Percentiles rank a stretch among this genome's conserved stretches.
Evolutionary conservation across 208 protist species (phyloP).

Genomic region (Acanthamoeba rhysodes): DNA sequence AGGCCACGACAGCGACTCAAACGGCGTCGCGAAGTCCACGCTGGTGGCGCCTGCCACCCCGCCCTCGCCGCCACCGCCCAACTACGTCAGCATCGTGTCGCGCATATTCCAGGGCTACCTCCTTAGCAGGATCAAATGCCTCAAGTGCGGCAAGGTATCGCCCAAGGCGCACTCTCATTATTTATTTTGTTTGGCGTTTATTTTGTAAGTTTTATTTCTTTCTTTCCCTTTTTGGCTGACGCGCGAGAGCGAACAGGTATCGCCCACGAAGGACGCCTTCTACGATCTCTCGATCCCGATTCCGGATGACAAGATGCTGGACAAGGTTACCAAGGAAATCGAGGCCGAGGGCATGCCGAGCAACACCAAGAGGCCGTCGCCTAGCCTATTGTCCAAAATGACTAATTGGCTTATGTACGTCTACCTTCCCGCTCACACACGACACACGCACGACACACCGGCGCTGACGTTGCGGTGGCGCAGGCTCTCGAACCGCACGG

Average conservation of each 20-base stretch:
- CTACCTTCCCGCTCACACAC: too few species aligned
- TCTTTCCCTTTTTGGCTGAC: background rate
- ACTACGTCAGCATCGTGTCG: constrained; percentile 50
- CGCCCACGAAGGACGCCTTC: constrained; percentile 58
- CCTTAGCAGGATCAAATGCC: constrained; percentile 65
- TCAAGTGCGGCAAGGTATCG: constrained; percentile 40
- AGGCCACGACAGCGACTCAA: background rate
- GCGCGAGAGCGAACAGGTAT: background rate
- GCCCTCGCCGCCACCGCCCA: background rate
- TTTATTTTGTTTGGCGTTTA: background rate
- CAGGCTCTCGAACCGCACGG: constrained; percentile 19
- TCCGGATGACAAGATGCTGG: constrained; percentile 21
- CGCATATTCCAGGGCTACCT: constrained; percentile 58
- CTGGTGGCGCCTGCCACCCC: too few species aligned
- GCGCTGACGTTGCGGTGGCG: background rate
- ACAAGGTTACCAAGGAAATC: background rate
- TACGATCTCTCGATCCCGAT: constrained; percentile 72
- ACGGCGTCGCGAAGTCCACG: too few species aligned
- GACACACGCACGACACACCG: too few species aligned
- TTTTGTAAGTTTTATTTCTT: background rate
- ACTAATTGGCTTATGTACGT: constrained; percentile 23
- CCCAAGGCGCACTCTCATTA: too few species aligned
- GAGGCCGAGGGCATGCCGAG: background rate
- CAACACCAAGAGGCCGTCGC: background rate
- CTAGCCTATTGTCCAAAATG: background rate